Base-by-base conservation (phyloP, 2,329 filamentous ascomycete genomes). In the Mycocentrospora acerina region DNA sequence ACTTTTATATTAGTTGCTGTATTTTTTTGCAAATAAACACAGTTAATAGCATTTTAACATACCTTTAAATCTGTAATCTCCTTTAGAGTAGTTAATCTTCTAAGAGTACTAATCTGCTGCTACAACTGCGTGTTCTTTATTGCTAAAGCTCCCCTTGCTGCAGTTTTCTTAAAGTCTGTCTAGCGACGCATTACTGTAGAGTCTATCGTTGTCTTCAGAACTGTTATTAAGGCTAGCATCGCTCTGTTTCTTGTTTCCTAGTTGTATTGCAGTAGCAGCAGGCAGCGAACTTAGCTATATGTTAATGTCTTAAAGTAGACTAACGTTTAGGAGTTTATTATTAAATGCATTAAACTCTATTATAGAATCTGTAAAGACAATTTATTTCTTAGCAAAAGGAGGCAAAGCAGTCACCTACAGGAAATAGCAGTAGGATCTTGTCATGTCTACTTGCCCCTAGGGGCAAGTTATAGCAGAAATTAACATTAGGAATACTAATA, bases 11-110 rank as follows among this genome's bases (percentile, higher is more conserved):
- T 11, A n/a, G 19, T 11, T 4, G 16, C 19, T n/a, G n/a, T n/a
- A n/a, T n/a, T n/a, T n/a, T n/a, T n/a, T n/a, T n/a, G n/a, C n/a
- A n/a, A n/a, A n/a, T n/a, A n/a, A n/a, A n/a, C n/a, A n/a, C n/a
- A n/a, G n/a, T n/a, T n/a, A n/a, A n/a, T n/a, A n/a, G 24, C 30
- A 24, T 24, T 8, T 22, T 24, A 16, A 37, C 22, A 14, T 24
- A 42, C 39, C 33, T 29, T 32, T 27, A 30, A 42, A 34, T 27
- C 37, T 42, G 19, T 42, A 18, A 29, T 42, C 39, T 24, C 29
- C 33, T 35, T 33, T 38, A 26, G 40, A 24, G 25, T 42, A 12
- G 28, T 42, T 14, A 34, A 42, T 42, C 40, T 38, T 42, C 40
- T 11, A 42, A 11, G 25, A 42, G 32, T 42, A 38, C 22, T 34